Percentiles rank a stretch among this genome's conserved stretches.
These are phyloP conservation scores for Mesembryanthemum crystallinum DNA, from an alignment of 148 eudicot species.

Conservation along the genomic window DNA sequence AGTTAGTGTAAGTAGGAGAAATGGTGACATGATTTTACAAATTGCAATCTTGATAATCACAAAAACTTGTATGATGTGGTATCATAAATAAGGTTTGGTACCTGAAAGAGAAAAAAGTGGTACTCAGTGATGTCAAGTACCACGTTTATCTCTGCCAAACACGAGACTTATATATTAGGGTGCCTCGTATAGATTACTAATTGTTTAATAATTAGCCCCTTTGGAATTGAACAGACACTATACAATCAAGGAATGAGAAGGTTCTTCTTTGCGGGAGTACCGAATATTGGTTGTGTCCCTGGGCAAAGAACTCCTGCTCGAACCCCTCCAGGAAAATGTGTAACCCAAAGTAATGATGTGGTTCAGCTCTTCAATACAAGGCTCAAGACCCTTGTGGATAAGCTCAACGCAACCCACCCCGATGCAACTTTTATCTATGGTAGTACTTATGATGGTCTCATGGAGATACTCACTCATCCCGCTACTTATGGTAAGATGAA, in stretches of 20 bases:
- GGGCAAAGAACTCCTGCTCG: constrained; percentile 40
- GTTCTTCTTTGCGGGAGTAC: constrained; percentile 58
- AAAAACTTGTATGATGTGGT: too few species aligned
- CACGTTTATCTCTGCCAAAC: too few species aligned
- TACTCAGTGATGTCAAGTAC: too few species aligned
- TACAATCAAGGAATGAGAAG: constrained; percentile 56
- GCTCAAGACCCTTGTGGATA: constrained; percentile 45
- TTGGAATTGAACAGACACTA: constrained; percentile 26
- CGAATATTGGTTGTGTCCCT: constrained; percentile 75
- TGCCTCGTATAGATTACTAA: too few species aligned
- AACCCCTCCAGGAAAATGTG: constrained; percentile 44
- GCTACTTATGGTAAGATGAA: constrained; percentile 46
- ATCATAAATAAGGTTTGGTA: too few species aligned
- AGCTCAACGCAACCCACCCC: constrained; percentile 39
- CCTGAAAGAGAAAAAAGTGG: too few species aligned
- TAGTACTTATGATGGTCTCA: constrained; percentile 47
- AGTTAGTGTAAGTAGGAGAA: too few species aligned
- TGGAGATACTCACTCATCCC: constrained; percentile 52
- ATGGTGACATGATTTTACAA: too few species aligned
- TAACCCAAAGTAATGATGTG: constrained; percentile 39
- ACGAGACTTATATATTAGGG: too few species aligned
- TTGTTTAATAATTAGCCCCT: too few species aligned
- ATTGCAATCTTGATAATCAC: too few species aligned
- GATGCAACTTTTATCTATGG: constrained; percentile 59
- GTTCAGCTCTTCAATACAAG: constrained; percentile 55